Base-by-base conservation (phyloP, 345 rosid genomes). In the Camelina neglecta region DNA sequence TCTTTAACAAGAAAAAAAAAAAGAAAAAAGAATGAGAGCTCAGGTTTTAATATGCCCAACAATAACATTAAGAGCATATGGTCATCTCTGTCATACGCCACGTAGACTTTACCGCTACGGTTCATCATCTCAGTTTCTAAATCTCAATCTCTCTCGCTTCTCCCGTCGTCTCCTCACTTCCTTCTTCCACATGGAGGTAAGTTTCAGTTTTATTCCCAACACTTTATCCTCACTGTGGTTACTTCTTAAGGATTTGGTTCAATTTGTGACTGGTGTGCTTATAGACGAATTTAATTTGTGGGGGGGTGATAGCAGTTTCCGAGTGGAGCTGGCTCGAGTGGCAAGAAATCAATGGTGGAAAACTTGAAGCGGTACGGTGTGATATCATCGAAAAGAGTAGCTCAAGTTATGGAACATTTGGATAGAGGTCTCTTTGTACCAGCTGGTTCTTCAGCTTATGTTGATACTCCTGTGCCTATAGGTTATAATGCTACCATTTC, bases 401-500 rank as follows among this genome's bases (percentile, higher is more conserved):
- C 88, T 80, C 86, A 89, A 84, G 94, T 90, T 33, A 91, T 96
- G 98, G 97, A 88, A 81, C 81, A 77, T 31, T 65, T 96, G 26
- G 99, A 96, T 65, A 85, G 98, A 80, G 96, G 83, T 74, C 82
- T 86, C 64, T 96, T 96, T 68, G 96, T 96, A 39, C 92, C 96
- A 8, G 83, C 79, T 38, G 93, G 89, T 18, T 68, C 84, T 10
- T 82, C 90, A 2, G 83, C 99, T 60, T 96, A 96, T 78, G 84
- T 71, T 70, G 99, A 96, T 75, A 87, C 86, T 47, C 98, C 99
- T 6, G 75, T 91, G 81, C 60, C 97, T 6, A 93, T 96, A 53
- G 99, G 99, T 70, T 93, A 89, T 79, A 96, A 96, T 81, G 99
- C 93, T 45, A 93, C 98, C 41, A 96, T 96, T 49, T 96, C 98